Evolutionary conservation across 2,329 filamentous ascomycete genomes (phyloP).

Genomic region (Teratosphaeria nubilosa): DNA sequence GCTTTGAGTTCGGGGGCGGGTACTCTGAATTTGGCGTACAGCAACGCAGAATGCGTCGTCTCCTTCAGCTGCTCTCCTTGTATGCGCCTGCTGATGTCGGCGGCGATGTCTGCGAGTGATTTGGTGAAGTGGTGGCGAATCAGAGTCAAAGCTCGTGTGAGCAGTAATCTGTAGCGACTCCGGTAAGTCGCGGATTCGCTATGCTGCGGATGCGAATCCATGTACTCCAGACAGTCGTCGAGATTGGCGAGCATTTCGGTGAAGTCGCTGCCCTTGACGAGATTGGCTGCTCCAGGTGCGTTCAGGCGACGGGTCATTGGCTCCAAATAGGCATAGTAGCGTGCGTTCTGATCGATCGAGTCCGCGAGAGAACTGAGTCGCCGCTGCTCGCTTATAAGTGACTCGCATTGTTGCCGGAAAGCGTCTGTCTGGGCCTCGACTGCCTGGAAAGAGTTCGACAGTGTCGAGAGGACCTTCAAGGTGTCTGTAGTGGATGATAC

Average conservation of each 20-base stretch:
- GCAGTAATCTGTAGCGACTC: conserved; percentile 72
- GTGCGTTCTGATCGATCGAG: conserved; percentile 77
- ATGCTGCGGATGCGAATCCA: conserved; percentile 75
- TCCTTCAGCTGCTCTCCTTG: conserved; percentile 60
- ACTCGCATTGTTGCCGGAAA: conserved; percentile 87
- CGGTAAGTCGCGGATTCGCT: conserved; percentile 81
- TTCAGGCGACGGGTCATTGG: conserved; percentile 83
- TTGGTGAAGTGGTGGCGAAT: conserved; percentile 58
- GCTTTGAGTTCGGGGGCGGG: conserved; percentile 56
- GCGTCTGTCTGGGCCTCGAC: conserved; percentile 87
- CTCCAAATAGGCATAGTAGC: conserved; percentile 90
- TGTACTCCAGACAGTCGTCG: conserved; percentile 85
- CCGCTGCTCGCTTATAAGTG: conserved; percentile 70
- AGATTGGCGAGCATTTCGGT: conserved; percentile 78
- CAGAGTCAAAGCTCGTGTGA: conserved; percentile 58
- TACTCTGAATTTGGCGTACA: conserved; percentile 62
- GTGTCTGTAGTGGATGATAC: conserved; percentile 67
- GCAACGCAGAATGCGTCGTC: conserved; percentile 58
- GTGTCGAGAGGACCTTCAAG: conserved; percentile 61
- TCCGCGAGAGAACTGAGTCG: conserved; percentile 70
- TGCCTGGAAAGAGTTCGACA: conserved; percentile 76
- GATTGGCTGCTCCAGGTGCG: conserved; percentile 75
- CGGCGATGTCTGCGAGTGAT: conserved; percentile 51
- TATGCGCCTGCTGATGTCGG: conserved; percentile 53
- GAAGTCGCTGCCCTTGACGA: conserved; percentile 77